Evolutionary conservation across 768 basidiomycete species (phyloP).

Genomic region (Rhodotorula taiwanensis): DNA sequence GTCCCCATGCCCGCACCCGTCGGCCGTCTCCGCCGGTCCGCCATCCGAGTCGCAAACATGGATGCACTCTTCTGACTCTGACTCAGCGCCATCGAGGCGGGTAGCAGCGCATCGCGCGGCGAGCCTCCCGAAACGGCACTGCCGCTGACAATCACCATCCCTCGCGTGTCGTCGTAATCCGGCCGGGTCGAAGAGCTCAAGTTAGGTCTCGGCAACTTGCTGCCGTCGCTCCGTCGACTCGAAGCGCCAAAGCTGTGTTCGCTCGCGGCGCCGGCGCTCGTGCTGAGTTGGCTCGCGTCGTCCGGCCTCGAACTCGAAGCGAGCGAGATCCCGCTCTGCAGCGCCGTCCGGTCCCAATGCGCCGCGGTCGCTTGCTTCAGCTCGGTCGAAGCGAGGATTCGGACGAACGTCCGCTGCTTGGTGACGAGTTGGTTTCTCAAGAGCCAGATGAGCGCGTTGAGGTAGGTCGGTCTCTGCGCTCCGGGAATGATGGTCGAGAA

Average conservation of each 20-base stretch:
- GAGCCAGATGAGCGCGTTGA: conserved; percentile 84
- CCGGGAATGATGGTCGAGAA: conserved; percentile 67
- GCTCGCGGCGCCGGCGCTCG: conserved; percentile 14
- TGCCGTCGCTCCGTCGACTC: neutral
- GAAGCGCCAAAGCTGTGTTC: conserved; percentile 5
- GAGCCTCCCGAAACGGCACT: too few relatives aligned
- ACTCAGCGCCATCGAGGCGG: too few relatives aligned
- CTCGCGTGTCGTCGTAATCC: conserved; percentile 16
- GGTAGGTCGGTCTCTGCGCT: conserved; percentile 62
- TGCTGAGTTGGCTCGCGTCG: conserved; percentile 3
- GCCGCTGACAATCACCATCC: too few relatives aligned
- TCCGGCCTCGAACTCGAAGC: neutral
- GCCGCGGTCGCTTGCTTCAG: conserved; percentile 49
- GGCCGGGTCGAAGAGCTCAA: too few relatives aligned
- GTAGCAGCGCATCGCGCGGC: conserved; percentile 16
- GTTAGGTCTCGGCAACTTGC: neutral
- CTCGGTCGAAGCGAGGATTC: conserved; percentile 68
- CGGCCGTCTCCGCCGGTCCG: too few relatives aligned
- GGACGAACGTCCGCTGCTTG: conserved; percentile 75
- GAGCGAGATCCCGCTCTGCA: conserved; percentile 2
- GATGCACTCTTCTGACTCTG: too few relatives aligned
- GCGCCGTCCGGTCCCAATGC: neutral
- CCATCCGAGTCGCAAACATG: too few relatives aligned
- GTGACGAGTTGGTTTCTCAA: conserved; percentile 76
- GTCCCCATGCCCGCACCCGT: too few relatives aligned